Evolutionary conservation across 2,329 filamentous ascomycete species (phyloP), one percentile per base, ranked within the genome.

Genomic region (Diaporthe eres): DNA sequence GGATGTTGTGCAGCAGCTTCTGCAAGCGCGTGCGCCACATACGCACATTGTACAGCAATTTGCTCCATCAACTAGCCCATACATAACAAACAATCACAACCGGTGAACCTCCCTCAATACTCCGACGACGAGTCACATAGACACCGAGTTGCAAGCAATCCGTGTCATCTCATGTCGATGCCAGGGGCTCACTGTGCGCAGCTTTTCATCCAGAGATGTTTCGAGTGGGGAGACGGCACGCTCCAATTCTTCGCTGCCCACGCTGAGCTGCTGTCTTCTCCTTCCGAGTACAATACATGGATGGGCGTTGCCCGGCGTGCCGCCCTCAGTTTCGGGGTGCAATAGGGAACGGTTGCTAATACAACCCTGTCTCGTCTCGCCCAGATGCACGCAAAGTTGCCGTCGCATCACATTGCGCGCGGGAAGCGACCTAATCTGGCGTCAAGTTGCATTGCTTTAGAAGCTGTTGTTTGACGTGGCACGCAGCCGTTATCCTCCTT

Each of bases 401-500:
- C 37, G 37, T 39, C 37, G 37, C 37, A 47, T 44, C 60, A 28
- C 60, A 55, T 55, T 39, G 51, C 47, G 47, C 47, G 39, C 34
- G 47, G 58, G 57, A 37, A 55, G 49, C 58, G 34, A 65, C 58
- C 60, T 55, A 51, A 73, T 57, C 37, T 55, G n/a, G 44, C 19
- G n/a, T 42, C 49, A 49, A 55, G 34, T 37, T 44, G 51, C 57
- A 60, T 60, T 61, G 55, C 70, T 61, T 53, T 42, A 39, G 70
- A 72, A 22, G 53, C 39, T 60, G 57, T 34, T 34, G 55, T 60
- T 60, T 72, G 70, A 72, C 44, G 70, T 72, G 55, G 70, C 53
- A 49, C 44, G 70, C 55, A 72, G 55, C 44, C 42, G 17, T 51
- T 9, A 60, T 28, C 37, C 55, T 60, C 6, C 53, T 70, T 65